These are phyloP conservation scores for Tilletia horrida DNA, from an alignment of 1,284 basidiomycete species.

Conservation along the genomic window DNA sequence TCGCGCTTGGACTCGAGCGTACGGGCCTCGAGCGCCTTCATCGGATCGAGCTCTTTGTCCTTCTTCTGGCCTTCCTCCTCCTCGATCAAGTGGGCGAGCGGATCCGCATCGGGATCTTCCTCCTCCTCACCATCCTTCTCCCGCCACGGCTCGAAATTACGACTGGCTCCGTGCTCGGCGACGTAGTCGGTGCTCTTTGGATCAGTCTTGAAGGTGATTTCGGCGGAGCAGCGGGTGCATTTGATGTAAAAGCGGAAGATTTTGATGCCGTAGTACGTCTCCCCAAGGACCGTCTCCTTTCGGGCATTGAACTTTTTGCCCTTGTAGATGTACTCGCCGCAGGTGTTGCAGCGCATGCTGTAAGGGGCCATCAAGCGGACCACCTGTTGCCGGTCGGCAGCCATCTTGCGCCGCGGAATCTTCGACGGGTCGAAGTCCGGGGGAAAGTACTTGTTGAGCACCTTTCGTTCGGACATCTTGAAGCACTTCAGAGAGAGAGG, in stretches of 20 bases:
- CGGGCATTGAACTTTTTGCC: conserved; percentile 99
- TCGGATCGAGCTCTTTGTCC: conserved; percentile 73
- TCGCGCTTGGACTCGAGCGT: conserved; percentile 88
- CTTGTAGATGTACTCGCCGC: conserved; percentile 89
- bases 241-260: conserved; percentile 62
- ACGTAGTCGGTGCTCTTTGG: conserved; percentile 67
- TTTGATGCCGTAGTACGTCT: conserved; percentile 97
- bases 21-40: conserved; percentile 90
- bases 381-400: conserved; percentile 89
- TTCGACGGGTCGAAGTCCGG: conserved; percentile 94
- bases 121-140: conserved; percentile 22
- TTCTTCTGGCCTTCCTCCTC: conserved; percentile 32
- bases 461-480: conserved; percentile 57
- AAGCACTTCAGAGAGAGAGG: not conserved
- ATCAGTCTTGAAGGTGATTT: conserved; percentile 99
- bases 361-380: conserved; percentile 99
- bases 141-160: conserved; percentile 53
- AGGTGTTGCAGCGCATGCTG: conserved; percentile 79
- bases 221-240: conserved; percentile 65
- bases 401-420: conserved; percentile 81
- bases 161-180: conserved; percentile 49
- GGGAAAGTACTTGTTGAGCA: conserved; percentile 58
- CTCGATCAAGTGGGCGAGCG: conserved; percentile 26
- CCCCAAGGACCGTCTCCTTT: conserved; percentile 93
- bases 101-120: conserved; percentile 26